phyloP scores from a whole-genome alignment of 768 basidiomycete species.

The Naganishia friedmannii region DNA sequence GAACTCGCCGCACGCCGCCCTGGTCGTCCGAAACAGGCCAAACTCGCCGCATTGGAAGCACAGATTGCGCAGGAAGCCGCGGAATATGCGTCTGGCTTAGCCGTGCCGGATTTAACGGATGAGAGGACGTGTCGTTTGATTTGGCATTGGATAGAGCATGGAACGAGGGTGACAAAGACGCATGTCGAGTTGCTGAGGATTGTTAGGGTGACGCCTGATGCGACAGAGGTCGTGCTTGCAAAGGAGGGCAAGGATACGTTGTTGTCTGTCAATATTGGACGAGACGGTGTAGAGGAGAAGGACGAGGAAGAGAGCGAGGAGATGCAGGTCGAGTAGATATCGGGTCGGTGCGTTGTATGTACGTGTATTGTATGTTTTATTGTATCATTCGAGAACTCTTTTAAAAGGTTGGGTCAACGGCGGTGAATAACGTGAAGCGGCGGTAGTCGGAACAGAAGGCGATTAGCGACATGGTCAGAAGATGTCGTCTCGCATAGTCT shows the following conservation, averaged over 20 bases:
- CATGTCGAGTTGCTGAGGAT: constrained; percentile 41
- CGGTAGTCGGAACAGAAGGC: too few species aligned
- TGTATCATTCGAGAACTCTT: neutral
- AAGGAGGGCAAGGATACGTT: constrained; percentile 23
- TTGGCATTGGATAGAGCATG: constrained; percentile 42
- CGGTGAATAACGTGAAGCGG: too few species aligned
- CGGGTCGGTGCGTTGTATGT: neutral
- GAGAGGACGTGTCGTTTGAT: constrained; percentile 43
- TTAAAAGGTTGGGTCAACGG: too few species aligned
- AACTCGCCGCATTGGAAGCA: constrained; percentile 47
- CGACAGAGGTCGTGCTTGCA: neutral
- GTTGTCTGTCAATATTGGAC: constrained; percentile 1
- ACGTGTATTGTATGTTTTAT: neutral
- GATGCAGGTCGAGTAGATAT: neutral
- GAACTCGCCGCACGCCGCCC: constrained; percentile 42
- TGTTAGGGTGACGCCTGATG: constrained; percentile 15
- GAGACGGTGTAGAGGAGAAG: neutral
- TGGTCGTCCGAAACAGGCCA: constrained; percentile 48
- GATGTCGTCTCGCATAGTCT: too few species aligned
- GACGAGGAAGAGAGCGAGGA: neutral
- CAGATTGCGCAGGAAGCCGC: constrained; percentile 40
- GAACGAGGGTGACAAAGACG: constrained; percentile 36
- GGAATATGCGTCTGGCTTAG: constrained; percentile 50
- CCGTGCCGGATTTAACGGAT: constrained; percentile 51
- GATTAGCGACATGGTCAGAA: too few species aligned